Evolutionary conservation across 495 filamentous ascomycete genomes (phyloP), one percentile per base, ranked within the genome.

Genomic region (Halenospora varia): DNA sequence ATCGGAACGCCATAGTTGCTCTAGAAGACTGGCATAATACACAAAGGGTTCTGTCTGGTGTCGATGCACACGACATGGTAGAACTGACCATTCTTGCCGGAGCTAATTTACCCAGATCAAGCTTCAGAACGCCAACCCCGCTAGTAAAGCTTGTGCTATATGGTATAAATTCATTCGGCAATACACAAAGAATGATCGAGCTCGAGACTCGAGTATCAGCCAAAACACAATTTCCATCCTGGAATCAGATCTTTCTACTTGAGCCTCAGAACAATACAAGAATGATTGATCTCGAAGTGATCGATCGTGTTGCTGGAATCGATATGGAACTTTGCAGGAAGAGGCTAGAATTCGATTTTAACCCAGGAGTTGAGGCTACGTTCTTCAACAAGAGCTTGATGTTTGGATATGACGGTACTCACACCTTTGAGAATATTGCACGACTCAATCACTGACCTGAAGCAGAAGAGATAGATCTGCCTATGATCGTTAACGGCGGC

Each of bases 361-460:
- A 49, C 29, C 51, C 58, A 35, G 58, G 51, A 25, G 58, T 55
- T 35, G 58, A 55, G 18, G 46, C 51, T 20, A 60, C 10, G 2
- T 50, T 55, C 19, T 17, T 45, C 25, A 29, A 56, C 52, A 55
- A 35, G 17, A 51, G 51, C 40, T 46, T 55, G 24, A 56, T 60
- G 35, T 55, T 44, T 39, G 51, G 47, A 2, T 55, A 49, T 51
- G 58, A 60, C 48, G 52, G 51, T 55, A 46, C 13, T 23, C 42
- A 8, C 17, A 46, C n/a, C 13, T 35, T 13, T 35, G 13, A 6
- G 29, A 35, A 13, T 13, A 35, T 35, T 35, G 13, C 29, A 4
- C 13, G 29, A 35, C 29, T 6, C n/a, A n/a, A n/a, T n/a, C n/a
- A n/a, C n/a, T n/a, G n/a, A n/a, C n/a, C 29, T 35, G 29, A 35